Evolutionary conservation across 164 flowering plant species (phyloP).

Genomic region (Platanus orientalis): DNA sequence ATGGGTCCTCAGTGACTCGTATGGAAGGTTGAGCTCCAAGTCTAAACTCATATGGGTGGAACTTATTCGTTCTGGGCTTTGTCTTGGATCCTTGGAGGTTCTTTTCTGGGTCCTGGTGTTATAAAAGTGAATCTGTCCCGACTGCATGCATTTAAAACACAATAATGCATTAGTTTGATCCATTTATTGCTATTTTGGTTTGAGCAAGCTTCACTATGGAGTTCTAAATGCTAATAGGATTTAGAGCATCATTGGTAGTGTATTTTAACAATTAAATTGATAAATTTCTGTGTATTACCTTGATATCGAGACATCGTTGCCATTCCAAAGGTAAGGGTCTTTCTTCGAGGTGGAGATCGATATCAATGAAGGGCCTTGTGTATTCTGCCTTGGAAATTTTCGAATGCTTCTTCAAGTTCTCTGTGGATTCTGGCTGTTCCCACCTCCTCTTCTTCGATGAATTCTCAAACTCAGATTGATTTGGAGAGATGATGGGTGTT

Average conservation of each 20-base stretch:
- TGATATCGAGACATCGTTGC: constrained; percentile 70
- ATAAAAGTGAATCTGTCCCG: constrained; percentile 70
- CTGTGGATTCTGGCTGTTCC: constrained; percentile 19
- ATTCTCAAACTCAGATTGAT: constrained; percentile 20
- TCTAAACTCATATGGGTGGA: constrained; percentile 55
- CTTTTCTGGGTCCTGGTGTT: constrained; percentile 67
- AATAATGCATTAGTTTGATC: background rate
- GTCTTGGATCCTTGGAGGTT: constrained; percentile 56
- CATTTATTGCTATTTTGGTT: no score
- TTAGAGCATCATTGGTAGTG: no score
- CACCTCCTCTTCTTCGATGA: constrained; percentile 60
- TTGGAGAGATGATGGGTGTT: constrained; percentile 21
- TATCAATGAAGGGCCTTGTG: constrained; percentile 18
- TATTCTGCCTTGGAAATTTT: constrained; percentile 5
- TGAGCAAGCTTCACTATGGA: no score
- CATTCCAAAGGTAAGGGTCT: constrained; percentile 65
- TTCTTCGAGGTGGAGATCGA: constrained; percentile 46
- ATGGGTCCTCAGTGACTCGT: constrained; percentile 21
- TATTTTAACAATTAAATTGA: background rate
- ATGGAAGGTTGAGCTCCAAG: constrained; percentile 73
- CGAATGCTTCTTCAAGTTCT: constrained; percentile 15
- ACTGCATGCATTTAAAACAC: constrained; percentile 32
- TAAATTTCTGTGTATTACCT: constrained; percentile 35
- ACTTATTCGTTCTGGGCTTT: constrained; percentile 26
- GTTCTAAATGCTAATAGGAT: no score